Percentiles rank a stretch among this genome's conserved stretches.
Evolutionary conservation across 2,329 filamentous ascomycete genomes (phyloP).

Genomic region (Penicillium vulpinum): DNA sequence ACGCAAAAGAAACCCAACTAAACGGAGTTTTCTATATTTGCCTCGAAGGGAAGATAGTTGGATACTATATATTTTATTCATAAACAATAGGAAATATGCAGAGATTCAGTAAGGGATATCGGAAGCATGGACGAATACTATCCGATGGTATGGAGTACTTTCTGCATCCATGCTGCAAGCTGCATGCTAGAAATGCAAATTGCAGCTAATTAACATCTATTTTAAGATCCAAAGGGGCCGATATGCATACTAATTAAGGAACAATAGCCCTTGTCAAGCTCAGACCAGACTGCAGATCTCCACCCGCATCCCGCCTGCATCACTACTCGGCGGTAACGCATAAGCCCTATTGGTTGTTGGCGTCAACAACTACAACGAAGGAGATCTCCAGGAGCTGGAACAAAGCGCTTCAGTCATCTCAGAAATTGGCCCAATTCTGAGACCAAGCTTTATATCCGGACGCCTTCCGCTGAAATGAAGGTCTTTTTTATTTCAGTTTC

Average conservation of each 20-base stretch:
- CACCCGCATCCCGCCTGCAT: constrained; percentile 6
- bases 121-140: neutral
- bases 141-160: neutral
- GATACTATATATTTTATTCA: no score
- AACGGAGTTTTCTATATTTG: no score
- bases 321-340: constrained; percentile 20
- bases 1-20: no score
- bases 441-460: constrained; percentile 28
- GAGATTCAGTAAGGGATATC: neutral
- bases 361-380: neutral
- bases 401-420: constrained; percentile 9
- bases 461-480: constrained; percentile 16
- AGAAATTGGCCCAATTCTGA: neutral
- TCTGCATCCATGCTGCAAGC: no score
- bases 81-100: no score
- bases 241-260: constrained; percentile 23
- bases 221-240: constrained; percentile 8
- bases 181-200: neutral
- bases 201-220: constrained; percentile 23
- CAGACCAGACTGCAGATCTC: constrained; percentile 10
- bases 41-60: neutral
- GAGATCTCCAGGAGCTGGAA: constrained; percentile 4
- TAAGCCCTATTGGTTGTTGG: constrained; percentile 10
- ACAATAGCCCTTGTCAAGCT: constrained; percentile 5
- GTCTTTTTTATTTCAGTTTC: neutral